These are phyloP conservation scores for Mrakiaceae sp. DNA, from an alignment of 1,284 basidiomycete genomes.

Conservation along the genomic window DNA sequence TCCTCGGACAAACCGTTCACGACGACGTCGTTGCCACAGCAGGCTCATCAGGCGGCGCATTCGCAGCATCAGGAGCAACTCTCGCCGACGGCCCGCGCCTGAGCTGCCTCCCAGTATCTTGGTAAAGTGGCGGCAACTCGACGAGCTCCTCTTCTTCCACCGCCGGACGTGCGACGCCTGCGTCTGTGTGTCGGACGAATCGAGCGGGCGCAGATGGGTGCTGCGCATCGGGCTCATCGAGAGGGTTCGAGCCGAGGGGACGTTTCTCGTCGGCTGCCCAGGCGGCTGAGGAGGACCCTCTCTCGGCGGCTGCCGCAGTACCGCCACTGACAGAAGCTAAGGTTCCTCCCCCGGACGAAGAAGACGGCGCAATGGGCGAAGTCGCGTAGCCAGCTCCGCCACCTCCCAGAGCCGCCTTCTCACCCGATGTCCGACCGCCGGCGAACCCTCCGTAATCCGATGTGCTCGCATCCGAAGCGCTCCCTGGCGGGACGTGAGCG, in stretches of 20 bases:
- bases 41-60: too few relatives aligned
- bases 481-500: too few relatives aligned
- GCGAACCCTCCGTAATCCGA: too few relatives aligned
- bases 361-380: neutral
- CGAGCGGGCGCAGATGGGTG: neutral
- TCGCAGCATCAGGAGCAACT: too few relatives aligned
- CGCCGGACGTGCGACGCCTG: neutral
- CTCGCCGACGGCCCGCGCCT: too few relatives aligned
- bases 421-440: too few relatives aligned
- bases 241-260: neutral
- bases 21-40: too few relatives aligned
- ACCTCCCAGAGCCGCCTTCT: too few relatives aligned
- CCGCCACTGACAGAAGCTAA: neutral
- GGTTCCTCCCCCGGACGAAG: neutral
- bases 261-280: neutral
- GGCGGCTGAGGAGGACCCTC: constrained; percentile 1
- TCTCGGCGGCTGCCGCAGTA: neutral
- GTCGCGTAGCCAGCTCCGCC: too few relatives aligned
- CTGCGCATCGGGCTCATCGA: neutral
- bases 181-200: constrained; percentile 14
- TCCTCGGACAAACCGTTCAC: too few relatives aligned
- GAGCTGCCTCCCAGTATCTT: neutral
- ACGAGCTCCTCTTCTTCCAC: constrained; percentile 3
- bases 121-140: constrained; percentile 13
- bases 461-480: too few relatives aligned